Base-by-base conservation (phyloP, 73 alveolate genomes). In the Paramecium sexaurelia region DNA sequence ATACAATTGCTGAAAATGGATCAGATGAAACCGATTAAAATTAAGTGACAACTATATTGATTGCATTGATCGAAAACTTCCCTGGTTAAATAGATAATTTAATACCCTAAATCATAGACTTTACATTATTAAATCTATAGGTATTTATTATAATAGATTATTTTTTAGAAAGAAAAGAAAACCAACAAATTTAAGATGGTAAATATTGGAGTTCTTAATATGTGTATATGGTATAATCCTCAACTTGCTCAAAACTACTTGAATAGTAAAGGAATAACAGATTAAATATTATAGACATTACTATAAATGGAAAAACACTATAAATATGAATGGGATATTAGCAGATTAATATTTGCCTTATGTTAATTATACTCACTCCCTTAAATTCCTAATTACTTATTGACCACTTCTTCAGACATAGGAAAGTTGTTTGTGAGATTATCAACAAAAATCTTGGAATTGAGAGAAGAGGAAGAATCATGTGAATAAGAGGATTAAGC, bases 221-320 rank as follows among this genome's bases (percentile, higher is more conserved):
- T 95, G 96, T 85, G 95, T 13, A 84, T 95, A 87, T 94, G 95
- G 93, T 95, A 95, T 92, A 95, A 95, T 61, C 55, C 96, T 10
- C 15, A 22, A 36, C 71, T 93, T 19, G 88, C 95, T 19, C 61
- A 92, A 82, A 24, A 37, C 24, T 36, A 66, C 13, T 71, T 94
- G 17, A 92, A 92, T n/a, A 26, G 40, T 35, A 45, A 37, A n/a
- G 92, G 84, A 22, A 22, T 35, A 33, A 87, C 95, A 1, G 93
- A 86, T 6, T 75, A 82, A 61, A 24, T 94, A 66, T 85, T 95
- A 33, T 51, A 86, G 55, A 22, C 87, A 2, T 43, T 87, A 29
- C 69, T 94, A 47, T n/a, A 61, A 3, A 55, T 47, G 78, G 86
- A 85, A 32, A 92, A 94, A 26, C 47, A 66, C 78, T 55, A 92